These are phyloP conservation scores for Ramicandelaber brevisporus DNA, from an alignment of 192 early-diverging fungal species.

Conservation along the genomic window DNA sequence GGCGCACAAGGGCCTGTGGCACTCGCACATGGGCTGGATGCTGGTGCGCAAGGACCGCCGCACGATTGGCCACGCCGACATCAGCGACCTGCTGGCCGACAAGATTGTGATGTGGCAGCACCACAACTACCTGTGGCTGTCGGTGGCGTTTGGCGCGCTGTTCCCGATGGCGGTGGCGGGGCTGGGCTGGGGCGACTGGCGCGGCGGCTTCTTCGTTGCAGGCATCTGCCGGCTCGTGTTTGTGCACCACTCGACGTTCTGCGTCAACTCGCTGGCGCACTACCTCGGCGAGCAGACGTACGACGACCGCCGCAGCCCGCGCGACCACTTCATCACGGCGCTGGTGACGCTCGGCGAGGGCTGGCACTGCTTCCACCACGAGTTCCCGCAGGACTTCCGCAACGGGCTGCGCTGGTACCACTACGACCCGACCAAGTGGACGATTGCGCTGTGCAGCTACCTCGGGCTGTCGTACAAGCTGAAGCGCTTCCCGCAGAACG, in stretches of 20 bases:
- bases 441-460: slow-evolving; percentile 24
- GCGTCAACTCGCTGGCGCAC: slow-evolving; percentile 63
- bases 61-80: slow-evolving; percentile 51
- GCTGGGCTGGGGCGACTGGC: slow-evolving; percentile 46
- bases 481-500: slow-evolving; percentile 48
- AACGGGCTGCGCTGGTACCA: slow-evolving; percentile 50
- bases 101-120: slow-evolving; percentile 48
- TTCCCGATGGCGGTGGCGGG: slow-evolving; percentile 68
- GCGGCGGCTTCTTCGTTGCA: slow-evolving; percentile 52
- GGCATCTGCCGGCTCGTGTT: slow-evolving; percentile 39
- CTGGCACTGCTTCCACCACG: slow-evolving; percentile 72
- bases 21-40: slow-evolving; percentile 71
- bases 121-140: slow-evolving; percentile 42
- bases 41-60: slow-evolving; percentile 37
- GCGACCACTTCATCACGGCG: slow-evolving; percentile 58
- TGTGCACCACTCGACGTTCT: slow-evolving; percentile 64
- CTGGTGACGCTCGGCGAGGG: slow-evolving; percentile 55
- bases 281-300: slow-evolving; percentile 43
- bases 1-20: slow-evolving; percentile 55
- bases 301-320: slow-evolving; percentile 64
- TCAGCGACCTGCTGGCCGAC: slow-evolving; percentile 46
- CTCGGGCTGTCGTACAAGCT: slow-evolving; percentile 33
- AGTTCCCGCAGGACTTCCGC: slow-evolving; percentile 67
- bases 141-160: slow-evolving; percentile 42
- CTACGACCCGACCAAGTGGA: slow-evolving; percentile 64